Base-by-base conservation (phyloP, 2,329 filamentous ascomycete genomes). In the Westerdykella ornata region DNA sequence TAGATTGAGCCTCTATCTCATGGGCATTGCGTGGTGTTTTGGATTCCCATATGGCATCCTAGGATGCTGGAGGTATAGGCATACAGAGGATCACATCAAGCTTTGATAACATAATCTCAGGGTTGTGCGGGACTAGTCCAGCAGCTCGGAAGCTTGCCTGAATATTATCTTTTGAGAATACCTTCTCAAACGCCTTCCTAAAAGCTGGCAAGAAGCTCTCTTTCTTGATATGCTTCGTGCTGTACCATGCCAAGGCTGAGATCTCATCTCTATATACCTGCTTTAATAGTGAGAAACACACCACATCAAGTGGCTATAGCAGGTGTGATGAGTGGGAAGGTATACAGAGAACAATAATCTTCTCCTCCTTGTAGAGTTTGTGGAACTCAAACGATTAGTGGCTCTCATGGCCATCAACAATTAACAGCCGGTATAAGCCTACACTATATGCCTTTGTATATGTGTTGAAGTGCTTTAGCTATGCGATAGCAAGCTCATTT, bases 391-490 rank as follows among this genome's bases (percentile, higher is more conserved):
- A 9, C 13, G 32, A n/a, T 12, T 22, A 17, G 30, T 41, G 17
- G 39, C 39, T 41, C 16, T 29, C 20, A 36, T 41, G 19, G 39
- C 39, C 7, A 36, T 41, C 20, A 22, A 69, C 42, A 38, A 70
- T 54, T 5, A 70, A 47, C 3, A 69, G 48, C 15, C 53, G 43
- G 53, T 64, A 61, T 39, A 8, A 26, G 12, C 64, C 52, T 28
- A 46, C 49, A 41, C 31, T 49, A 28, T 43, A 45, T 18, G 22
- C 26, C 37, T 41, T 54, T 44, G 45, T 63, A 43, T 60, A 46
- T 38, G 49, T 47, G 40, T 67, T 47, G 50, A 67, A 67, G 47
- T 65, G 42, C 52, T 62, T 17, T 20, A 67, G 45, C 63, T 46
- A 68, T 28, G 47, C 26, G 15, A 68, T 15, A 22, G n/a, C n/a